A percentile compares a stretch with the other conserved stretches of the same genome.
These are phyloP conservation scores for Colletotrichum sp. DNA, from an alignment of 2,329 filamentous ascomycete genomes.

Conservation along the genomic window DNA sequence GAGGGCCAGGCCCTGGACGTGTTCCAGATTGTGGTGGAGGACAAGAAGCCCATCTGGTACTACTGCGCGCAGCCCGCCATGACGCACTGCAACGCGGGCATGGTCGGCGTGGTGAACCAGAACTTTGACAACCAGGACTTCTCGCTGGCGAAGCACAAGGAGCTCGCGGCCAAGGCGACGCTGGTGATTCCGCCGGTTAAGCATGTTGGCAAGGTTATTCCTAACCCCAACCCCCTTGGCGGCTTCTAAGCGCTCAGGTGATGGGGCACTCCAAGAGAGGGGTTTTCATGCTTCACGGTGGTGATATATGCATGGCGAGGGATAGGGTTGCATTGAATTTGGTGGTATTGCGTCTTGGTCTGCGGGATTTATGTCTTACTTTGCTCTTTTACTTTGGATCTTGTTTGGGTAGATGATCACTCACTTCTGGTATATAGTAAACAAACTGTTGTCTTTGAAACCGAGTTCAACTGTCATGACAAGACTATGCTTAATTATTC, in stretches of 20 bases:
- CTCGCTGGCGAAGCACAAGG: constrained; percentile 41
- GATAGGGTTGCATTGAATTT: neutral
- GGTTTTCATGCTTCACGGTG: neutral
- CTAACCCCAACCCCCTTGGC: constrained; percentile 45
- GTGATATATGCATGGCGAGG: rapidly evolving
- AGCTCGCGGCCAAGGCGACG: constrained; percentile 35
- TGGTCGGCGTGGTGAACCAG: constrained; percentile 56
- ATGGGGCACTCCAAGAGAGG: neutral
- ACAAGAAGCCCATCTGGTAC: constrained; percentile 43
- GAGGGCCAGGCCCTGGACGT: constrained; percentile 41
- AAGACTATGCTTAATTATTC: no score
- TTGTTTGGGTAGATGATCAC: neutral
- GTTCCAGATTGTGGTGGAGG: constrained; percentile 48
- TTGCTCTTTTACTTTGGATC: no score
- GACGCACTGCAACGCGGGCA: constrained; percentile 52
- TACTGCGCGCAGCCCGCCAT: constrained; percentile 42
- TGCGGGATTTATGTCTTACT: neutral
- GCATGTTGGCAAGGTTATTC: constrained; percentile 40
- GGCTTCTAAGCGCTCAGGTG: constrained; percentile 31
- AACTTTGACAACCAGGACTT: constrained; percentile 41
- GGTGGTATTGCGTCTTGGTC: neutral
- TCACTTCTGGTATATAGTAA: neutral
- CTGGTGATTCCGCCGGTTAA: constrained; percentile 32
- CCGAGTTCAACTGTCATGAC: neutral
- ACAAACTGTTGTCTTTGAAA: neutral